These are phyloP conservation scores for Yamadazyma diddensiae DNA, from an alignment of 1,139 yeast species.

Conservation along the genomic window DNA sequence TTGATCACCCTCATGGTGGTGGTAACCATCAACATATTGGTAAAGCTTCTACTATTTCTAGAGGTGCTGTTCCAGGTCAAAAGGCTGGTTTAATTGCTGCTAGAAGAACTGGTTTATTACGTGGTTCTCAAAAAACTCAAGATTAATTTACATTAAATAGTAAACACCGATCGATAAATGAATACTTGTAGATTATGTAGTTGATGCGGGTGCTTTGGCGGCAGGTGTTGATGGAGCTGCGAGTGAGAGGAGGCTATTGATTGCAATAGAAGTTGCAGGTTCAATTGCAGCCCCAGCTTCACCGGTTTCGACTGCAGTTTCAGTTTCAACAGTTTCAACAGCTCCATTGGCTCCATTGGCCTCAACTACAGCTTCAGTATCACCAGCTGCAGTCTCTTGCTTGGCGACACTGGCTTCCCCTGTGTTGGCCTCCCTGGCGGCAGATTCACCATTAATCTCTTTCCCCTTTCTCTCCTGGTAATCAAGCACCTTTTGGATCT, in stretches of 20 bases:
- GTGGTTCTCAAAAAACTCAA: conserved; percentile 98
- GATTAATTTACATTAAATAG: conserved; percentile 44
- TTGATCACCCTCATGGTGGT: conserved; percentile 99
- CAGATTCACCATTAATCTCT: no score
- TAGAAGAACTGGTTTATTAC: conserved; percentile 99
- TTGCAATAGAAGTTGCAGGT: no score
- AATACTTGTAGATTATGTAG: conserved; percentile 1
- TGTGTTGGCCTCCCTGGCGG: no score
- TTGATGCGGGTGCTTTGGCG: no score
- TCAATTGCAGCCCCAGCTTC: conserved; percentile 1
- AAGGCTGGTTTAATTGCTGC: conserved; percentile 99
- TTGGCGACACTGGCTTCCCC: no score
- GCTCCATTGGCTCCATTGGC: background rate
- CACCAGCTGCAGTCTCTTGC: background rate
- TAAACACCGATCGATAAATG: conserved; percentile 3
- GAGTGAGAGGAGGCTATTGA: no score
- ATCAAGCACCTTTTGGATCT: conserved; percentile 39
- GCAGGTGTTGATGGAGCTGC: no score
- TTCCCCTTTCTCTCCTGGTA: conserved; percentile 20
- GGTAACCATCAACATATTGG: conserved; percentile 99
- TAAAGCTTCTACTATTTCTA: conserved; percentile 99
- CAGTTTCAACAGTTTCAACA: background rate
- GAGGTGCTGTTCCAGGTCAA: conserved; percentile 99
- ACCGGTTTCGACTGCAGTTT: conserved; percentile 2
- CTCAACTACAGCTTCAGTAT: background rate